These are phyloP conservation scores for Gossypium thurberi DNA, from an alignment of 345 rosid species.

Conservation along the genomic window DNA sequence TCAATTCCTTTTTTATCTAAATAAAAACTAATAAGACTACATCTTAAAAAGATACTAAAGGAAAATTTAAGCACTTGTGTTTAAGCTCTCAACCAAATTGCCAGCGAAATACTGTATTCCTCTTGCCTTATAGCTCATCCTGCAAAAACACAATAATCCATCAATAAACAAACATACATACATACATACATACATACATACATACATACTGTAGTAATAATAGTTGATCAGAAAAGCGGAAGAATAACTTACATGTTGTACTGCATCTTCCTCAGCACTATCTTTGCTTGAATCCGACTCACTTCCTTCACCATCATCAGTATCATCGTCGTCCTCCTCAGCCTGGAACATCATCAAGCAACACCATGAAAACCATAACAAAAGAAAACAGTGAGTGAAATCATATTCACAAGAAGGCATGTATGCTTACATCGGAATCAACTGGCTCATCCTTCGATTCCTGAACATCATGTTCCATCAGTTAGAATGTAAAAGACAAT, in stretches of 20 bases:
- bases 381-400: not conserved
- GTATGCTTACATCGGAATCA: conserved; percentile 68
- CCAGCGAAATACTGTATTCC: conserved; percentile 1
- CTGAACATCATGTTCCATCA: conserved; percentile 26
- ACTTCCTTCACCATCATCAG: conserved; percentile 30
- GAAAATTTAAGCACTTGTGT: conserved; percentile 4
- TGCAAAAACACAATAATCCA: conserved; percentile 18
- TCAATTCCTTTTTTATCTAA: not conserved
- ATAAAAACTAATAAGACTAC: conserved; percentile 8
- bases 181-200: too few species aligned
- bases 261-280: conserved; percentile 20
- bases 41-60: too few species aligned
- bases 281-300: conserved; percentile 37
- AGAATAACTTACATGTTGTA: conserved; percentile 28
- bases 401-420: not conserved
- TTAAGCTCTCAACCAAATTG: not conserved
- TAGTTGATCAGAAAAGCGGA: not conserved
- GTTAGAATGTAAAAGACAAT: conserved; percentile 4
- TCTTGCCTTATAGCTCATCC: conserved; percentile 71
- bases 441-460: conserved; percentile 56
- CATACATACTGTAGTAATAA: not conserved
- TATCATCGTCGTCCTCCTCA: conserved; percentile 47
- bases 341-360: conserved; percentile 31
- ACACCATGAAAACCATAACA: conserved; percentile 3
- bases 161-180: not conserved